Evolutionary conservation across 306 rosid species (phyloP), one percentile per base, ranked within the genome.

Genomic region (Malus sylvestris): DNA sequence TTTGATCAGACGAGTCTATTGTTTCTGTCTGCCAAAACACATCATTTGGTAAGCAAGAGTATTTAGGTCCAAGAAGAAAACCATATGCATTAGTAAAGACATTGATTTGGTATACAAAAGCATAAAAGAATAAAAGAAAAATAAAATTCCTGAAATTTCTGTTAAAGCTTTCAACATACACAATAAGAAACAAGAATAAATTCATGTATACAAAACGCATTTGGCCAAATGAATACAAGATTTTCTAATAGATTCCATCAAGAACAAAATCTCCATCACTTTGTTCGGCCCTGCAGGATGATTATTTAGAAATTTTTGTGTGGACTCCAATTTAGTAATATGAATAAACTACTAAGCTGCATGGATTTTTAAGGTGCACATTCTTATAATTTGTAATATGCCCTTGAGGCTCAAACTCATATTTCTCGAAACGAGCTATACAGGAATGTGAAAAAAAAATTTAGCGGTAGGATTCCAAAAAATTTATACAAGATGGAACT

Each of bases 1-100:
- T 79, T 83, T 72, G 86, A 10, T 89, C 92, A 76, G 89, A 64
- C 83, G 92, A 83, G 81, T 95, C 97, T 45, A 95, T 78, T 69
- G 96, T 84, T 80, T 95, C 97, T 16, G 99, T 92, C 97, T 95
- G 90, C 84, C 65, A 76, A 70, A 68, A 59, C 23, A 52, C 80
- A 75, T 63, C 22, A 23, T 61, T 52, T 55, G 59, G 70, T 61
- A 44, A 80, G 46, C 46, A 44, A 20, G 27, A 35, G 40, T 20
- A 63, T 15, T 55, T 35, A 68, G 25, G 67, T 80, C 55, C 45
- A 44, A 65, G 40, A 20, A 65, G 51, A 42, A 52, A 20, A 70
- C 60, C 38, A 51, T 32, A 59, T 15, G 23, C 22, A 32, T 38
- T 15, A 16, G 69, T 32, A 68, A 6, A n/a, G 33, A 19, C 18